A percentile compares a stretch with the other conserved stretches of the same genome.
Evolutionary conservation across 179 eudicot genomes (phyloP).

Genomic region (Corrigiola litoralis): DNA sequence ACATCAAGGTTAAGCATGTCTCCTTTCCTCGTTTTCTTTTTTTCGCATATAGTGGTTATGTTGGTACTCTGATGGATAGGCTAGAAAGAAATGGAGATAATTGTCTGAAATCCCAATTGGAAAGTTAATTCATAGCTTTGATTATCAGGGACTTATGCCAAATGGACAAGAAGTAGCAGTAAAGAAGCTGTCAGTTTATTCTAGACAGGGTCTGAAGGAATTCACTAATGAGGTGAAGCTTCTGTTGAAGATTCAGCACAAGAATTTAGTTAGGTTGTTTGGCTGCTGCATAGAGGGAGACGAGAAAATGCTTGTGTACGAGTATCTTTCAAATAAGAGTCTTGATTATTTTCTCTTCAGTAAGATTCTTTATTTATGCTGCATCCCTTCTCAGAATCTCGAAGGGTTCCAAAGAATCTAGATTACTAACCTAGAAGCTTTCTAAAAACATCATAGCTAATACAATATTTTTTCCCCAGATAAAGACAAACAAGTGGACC

Average conservation of each 20-base stretch:
- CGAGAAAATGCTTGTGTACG: slow-evolving; percentile 88
- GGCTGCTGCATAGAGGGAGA: slow-evolving; percentile 86
- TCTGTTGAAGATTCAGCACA: slow-evolving; percentile 63
- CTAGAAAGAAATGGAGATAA: too few relatives aligned
- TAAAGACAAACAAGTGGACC: slow-evolving; percentile 36
- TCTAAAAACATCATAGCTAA: background rate
- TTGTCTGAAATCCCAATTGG: background rate
- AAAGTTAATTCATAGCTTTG: background rate
- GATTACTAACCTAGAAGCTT: background rate
- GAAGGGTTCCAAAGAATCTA: too few relatives aligned
- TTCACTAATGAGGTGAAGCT: slow-evolving; percentile 78
- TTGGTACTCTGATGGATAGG: background rate
- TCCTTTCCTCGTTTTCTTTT: background rate
- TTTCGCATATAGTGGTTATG: background rate
- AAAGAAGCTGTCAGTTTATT: slow-evolving; percentile 60
- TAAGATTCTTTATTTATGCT: slow-evolving; percentile 28
- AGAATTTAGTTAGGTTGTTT: slow-evolving; percentile 61
- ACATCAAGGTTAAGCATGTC: background rate
- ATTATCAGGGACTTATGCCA: slow-evolving; percentile 64
- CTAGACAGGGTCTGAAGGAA: slow-evolving; percentile 61
- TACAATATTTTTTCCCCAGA: slow-evolving; percentile 31
- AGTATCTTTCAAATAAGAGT: slow-evolving; percentile 80
- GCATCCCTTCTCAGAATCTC: too few relatives aligned
- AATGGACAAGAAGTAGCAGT: slow-evolving; percentile 80
- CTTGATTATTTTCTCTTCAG: slow-evolving; percentile 78